Conservation (phyloP, 1,139 yeast species). For the Pichia sp. region DNA sequence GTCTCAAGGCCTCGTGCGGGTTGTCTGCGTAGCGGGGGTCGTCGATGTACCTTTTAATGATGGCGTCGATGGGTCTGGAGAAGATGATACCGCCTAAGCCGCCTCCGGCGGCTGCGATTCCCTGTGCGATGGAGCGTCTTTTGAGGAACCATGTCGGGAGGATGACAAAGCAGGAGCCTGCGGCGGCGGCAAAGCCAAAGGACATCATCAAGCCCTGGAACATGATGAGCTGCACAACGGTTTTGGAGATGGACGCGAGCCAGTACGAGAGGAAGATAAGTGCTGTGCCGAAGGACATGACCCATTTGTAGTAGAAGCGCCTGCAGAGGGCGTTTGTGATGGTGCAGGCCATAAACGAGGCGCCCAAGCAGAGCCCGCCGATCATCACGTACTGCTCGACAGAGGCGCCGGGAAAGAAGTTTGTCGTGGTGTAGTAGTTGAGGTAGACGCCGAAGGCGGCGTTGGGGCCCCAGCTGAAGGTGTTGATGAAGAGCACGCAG, state of each 20-base stretch:
- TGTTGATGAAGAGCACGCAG: slow-evolving; percentile 47
- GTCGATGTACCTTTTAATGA: slow-evolving; percentile 30
- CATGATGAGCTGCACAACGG: slow-evolving; percentile 57
- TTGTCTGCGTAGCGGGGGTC: slow-evolving; percentile 14
- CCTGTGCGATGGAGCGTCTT: slow-evolving; percentile 54
- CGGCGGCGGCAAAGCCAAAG: slow-evolving; percentile 53
- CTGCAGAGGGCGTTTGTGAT: slow-evolving; percentile 39
- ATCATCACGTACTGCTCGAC: slow-evolving; percentile 61
- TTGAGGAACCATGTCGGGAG: slow-evolving; percentile 60
- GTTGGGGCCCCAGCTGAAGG: slow-evolving; percentile 68
- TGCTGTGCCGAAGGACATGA: slow-evolving; percentile 45
- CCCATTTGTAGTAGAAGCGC: slow-evolving; percentile 33
- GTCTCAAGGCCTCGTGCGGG: slow-evolving; percentile 36
- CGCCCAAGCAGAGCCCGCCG: slow-evolving; percentile 59
- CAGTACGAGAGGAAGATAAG: slow-evolving; percentile 55
- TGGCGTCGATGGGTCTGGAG: slow-evolving; percentile 35
- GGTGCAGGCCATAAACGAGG: slow-evolving; percentile 60
- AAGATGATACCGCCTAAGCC: slow-evolving; percentile 58
- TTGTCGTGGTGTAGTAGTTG: slow-evolving; percentile 46
- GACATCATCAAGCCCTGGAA: slow-evolving; percentile 70
- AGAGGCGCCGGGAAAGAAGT: slow-evolving; percentile 54
- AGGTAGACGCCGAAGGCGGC: slow-evolving; percentile 68
- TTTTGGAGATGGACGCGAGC: slow-evolving; percentile 59
- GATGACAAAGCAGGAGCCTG: slow-evolving; percentile 52
- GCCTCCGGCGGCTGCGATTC: slow-evolving; percentile 52